phyloP scores from a whole-genome alignment of 2,329 filamentous ascomycete species.

The Alternaria burnsii region DNA sequence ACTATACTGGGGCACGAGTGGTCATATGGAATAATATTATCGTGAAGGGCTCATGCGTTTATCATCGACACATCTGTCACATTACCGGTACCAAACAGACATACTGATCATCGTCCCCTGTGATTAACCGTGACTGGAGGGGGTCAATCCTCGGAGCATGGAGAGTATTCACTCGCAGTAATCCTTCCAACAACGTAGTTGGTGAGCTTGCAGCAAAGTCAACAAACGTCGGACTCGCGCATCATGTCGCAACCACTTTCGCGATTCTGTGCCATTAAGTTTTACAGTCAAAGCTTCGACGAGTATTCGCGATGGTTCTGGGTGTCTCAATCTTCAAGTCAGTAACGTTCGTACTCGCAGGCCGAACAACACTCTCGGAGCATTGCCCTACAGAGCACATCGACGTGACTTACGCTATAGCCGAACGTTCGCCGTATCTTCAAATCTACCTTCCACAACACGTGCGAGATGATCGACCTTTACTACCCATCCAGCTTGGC shows the following conservation, averaged over 20 bases:
- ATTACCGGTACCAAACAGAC: background rate
- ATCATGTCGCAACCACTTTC: background rate
- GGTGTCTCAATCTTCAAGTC: background rate
- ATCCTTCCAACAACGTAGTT: background rate
- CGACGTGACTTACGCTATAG: conserved; percentile 1
- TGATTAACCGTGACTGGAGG: background rate
- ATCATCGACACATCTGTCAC: background rate
- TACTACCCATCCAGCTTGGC: conserved; percentile 5
- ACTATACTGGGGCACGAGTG: no score
- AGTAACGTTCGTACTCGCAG: conserved; percentile 19
- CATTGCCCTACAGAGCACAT: conserved; percentile 15
- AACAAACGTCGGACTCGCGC: rapidly evolving
- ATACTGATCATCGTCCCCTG: background rate
- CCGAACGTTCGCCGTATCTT: conserved; percentile 19
- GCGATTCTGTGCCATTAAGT: no score
- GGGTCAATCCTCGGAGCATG: background rate
- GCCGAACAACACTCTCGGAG: conserved; percentile 16
- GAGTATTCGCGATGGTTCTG: rapidly evolving
- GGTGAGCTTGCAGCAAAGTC: background rate
- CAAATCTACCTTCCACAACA: conserved; percentile 6
- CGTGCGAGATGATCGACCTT: background rate
- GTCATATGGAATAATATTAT: background rate
- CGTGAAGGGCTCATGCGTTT: background rate
- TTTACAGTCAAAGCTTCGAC: no score
- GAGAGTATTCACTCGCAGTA: no score